These are phyloP conservation scores for Zostera marina DNA, from an alignment of 116 monocot genomes.

Conservation along the genomic window DNA sequence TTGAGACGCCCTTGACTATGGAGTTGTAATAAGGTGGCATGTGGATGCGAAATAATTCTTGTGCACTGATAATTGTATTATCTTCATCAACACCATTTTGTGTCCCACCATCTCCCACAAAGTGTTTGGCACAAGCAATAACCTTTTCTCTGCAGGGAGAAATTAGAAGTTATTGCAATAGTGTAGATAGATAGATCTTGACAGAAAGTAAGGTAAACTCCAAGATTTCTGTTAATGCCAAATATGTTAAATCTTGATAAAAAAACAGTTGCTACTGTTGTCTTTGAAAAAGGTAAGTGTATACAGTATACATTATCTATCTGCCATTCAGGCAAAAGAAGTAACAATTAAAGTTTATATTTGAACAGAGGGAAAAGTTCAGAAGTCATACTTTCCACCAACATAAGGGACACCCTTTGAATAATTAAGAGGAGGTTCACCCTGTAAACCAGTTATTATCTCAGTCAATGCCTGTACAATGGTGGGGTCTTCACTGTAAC, in stretches of 20 bases:
- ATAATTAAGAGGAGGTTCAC: constrained; percentile 24
- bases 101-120: constrained; percentile 53
- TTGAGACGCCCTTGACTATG: constrained; percentile 30
- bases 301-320: too few species aligned
- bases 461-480: constrained; percentile 48
- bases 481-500: constrained; percentile 51
- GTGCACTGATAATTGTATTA: constrained; percentile 21
- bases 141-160: constrained; percentile 29
- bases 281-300: too few species aligned
- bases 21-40: constrained; percentile 43
- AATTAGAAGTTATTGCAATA: neutral
- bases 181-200: too few species aligned
- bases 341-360: neutral
- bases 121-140: constrained; percentile 37
- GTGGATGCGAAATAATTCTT: constrained; percentile 25
- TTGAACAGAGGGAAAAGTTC: neutral
- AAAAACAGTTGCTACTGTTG: too few species aligned
- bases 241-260: too few species aligned
- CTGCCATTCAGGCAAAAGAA: too few species aligned
- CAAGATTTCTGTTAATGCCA: too few species aligned
- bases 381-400: constrained; percentile 41
- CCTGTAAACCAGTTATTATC: constrained; percentile 47
- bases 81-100: constrained; percentile 31
- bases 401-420: constrained; percentile 47
- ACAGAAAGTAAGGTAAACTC: too few species aligned